Conservation (phyloP, 2,329 filamentous ascomycete genomes). For the Phoma sp. region DNA sequence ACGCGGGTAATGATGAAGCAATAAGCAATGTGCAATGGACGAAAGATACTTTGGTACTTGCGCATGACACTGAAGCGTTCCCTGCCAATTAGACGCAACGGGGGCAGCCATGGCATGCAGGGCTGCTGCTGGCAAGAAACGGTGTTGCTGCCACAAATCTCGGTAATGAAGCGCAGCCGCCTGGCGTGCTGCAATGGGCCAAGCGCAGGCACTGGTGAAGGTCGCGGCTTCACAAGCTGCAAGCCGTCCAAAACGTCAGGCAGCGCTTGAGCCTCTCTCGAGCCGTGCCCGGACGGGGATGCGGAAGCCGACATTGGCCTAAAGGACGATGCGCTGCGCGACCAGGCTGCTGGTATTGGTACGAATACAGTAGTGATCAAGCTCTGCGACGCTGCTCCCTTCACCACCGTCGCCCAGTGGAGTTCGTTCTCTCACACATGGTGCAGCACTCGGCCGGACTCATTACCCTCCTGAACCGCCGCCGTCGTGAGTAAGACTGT, state of each 20-base stretch:
- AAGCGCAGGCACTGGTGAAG: conserved; percentile 7
- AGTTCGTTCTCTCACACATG: not conserved
- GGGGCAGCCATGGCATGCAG: conserved; percentile 12
- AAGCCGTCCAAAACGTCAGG: conserved; percentile 2
- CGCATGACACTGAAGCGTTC: not conserved
- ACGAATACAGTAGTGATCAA: not conserved
- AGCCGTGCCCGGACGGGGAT: conserved; percentile 14
- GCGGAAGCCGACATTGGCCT: conserved; percentile 15
- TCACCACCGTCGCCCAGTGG: conserved; percentile 24
- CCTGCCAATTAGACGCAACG: conserved; percentile 12
- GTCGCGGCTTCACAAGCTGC: conserved; percentile 3
- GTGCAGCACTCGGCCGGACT: conserved; percentile 1
- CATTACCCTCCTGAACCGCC: too few relatives aligned
- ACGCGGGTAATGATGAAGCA: not conserved
- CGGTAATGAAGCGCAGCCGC: conserved; percentile 7
- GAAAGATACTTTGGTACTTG: not conserved
- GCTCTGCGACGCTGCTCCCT: conserved; percentile 25
- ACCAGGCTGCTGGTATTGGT: not conserved
- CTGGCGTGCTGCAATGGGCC: not conserved
- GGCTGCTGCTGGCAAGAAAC: conserved; percentile 6
- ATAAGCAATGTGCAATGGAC: not conserved
- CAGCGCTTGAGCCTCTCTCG: conserved; percentile 15
- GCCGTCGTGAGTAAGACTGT: not conserved
- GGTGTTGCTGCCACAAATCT: conserved; percentile 7
- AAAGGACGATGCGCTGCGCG: conserved; percentile 11